Conservation (phyloP, 2,329 filamentous ascomycete genomes). For the Chaetomiaceae sp. region DNA sequence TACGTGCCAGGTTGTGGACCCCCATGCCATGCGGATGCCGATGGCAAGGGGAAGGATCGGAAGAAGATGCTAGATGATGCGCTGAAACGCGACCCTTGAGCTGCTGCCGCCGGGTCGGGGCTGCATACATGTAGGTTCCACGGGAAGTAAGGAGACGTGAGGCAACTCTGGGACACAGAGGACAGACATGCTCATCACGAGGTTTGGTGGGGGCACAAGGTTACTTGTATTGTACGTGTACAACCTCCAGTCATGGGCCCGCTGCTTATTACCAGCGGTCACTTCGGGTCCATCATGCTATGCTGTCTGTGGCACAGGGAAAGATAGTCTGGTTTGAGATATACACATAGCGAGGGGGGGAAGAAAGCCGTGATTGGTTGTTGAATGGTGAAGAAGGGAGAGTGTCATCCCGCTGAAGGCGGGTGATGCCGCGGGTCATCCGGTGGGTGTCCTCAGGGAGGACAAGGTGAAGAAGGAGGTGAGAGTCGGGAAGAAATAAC, state of each 20-base stretch:
- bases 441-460: too few species aligned
- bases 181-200: conserved; percentile 5
- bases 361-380: background rate
- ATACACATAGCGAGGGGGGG: background rate
- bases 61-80: background rate
- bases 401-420: background rate
- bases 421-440: too few species aligned
- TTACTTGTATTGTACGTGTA: too few species aligned
- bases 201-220: background rate
- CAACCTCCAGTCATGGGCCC: too few species aligned
- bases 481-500: background rate
- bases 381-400: background rate
- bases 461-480: background rate
- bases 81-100: background rate
- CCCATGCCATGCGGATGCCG: too few species aligned
- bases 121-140: too few species aligned
- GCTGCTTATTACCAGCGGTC: too few species aligned
- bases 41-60: too few species aligned
- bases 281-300: background rate
- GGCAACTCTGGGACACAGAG: background rate
- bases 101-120: too few species aligned
- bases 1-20: too few species aligned
- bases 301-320: background rate
- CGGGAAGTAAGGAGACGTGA: too few species aligned
- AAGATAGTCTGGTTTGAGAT: conserved; percentile 2